phyloP scores from a whole-genome alignment of 768 basidiomycete genomes.

The Tulasnella sp. region DNA sequence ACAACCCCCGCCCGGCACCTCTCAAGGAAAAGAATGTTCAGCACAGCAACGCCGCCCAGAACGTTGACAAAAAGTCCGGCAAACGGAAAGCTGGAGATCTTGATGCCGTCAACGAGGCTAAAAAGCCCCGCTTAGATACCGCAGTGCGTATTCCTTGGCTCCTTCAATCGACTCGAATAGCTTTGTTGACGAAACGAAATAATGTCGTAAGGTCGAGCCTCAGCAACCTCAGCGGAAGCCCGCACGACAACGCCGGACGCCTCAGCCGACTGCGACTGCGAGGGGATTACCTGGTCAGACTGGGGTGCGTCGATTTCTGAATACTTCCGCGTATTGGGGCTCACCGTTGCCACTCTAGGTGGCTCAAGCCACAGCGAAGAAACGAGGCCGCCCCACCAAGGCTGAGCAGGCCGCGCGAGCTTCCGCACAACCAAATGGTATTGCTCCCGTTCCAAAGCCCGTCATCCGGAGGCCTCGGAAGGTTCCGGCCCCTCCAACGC shows the following conservation, averaged over 20 bases:
- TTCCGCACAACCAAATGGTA: slow-evolving; percentile 35
- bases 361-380: slow-evolving; percentile 17
- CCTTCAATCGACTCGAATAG: neutral
- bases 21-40: slow-evolving; percentile 21
- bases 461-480: slow-evolving; percentile 38
- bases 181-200: no score
- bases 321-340: no score
- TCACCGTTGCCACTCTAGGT: neutral
- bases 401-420: slow-evolving; percentile 9
- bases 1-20: neutral
- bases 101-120: neutral
- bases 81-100: slow-evolving; percentile 17
- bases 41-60: neutral
- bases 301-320: no score
- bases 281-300: no score
- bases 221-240: no score
- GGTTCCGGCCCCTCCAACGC: slow-evolving; percentile 50
- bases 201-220: no score
- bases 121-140: neutral
- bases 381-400: slow-evolving; percentile 23
- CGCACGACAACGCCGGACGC: no score
- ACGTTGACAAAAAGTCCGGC: neutral
- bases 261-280: no score
- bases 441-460: slow-evolving; percentile 40
- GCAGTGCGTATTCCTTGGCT: neutral